Conservation (phyloP, 805 yeast genomes). For the Metschnikowia baotianmanensis region DNA sequence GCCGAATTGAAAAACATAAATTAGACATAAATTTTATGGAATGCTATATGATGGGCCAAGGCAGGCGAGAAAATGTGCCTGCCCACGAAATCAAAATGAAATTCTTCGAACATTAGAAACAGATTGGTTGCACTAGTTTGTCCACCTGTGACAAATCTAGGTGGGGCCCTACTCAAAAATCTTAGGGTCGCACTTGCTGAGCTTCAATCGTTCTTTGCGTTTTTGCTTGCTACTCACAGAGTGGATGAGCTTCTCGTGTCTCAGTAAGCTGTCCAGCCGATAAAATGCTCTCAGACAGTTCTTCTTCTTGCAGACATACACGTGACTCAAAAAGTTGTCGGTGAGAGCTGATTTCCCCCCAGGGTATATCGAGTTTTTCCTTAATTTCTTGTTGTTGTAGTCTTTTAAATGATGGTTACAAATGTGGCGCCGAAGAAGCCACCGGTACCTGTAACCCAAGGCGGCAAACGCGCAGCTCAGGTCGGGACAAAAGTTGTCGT, state of each 20-base stretch:
- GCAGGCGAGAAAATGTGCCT: too few relatives aligned
- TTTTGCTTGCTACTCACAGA: constrained; percentile 7
- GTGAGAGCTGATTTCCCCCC: constrained; percentile 5
- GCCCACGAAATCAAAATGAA: not conserved
- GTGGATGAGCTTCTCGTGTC: constrained; percentile 18
- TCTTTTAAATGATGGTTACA: constrained; percentile 19
- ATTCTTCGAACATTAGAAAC: not conserved
- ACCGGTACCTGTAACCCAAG: constrained; percentile 14
- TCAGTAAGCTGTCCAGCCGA: constrained; percentile 19
- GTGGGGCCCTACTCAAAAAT: constrained; percentile 6
- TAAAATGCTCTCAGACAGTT: constrained; percentile 18
- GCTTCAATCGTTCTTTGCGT: constrained; percentile 12
- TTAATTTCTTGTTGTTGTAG: constrained; percentile 14
- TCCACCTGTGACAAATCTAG: constrained; percentile 8
- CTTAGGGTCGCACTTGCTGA: constrained; percentile 12
- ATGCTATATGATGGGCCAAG: too few relatives aligned
- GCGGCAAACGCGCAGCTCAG: constrained; percentile 13
- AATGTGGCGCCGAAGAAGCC: constrained; percentile 19
- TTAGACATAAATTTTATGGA: constrained; percentile 2
- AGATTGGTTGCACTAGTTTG: not conserved
- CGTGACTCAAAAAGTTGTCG: constrained; percentile 12
- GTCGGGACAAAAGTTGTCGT: constrained; percentile 19
- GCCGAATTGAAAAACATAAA: constrained; percentile 3
- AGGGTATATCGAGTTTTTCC: constrained; percentile 5
- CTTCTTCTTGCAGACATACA: constrained; percentile 17